Base-by-base conservation (phyloP, 495 filamentous ascomycete genomes). In the Xylaria curta region DNA sequence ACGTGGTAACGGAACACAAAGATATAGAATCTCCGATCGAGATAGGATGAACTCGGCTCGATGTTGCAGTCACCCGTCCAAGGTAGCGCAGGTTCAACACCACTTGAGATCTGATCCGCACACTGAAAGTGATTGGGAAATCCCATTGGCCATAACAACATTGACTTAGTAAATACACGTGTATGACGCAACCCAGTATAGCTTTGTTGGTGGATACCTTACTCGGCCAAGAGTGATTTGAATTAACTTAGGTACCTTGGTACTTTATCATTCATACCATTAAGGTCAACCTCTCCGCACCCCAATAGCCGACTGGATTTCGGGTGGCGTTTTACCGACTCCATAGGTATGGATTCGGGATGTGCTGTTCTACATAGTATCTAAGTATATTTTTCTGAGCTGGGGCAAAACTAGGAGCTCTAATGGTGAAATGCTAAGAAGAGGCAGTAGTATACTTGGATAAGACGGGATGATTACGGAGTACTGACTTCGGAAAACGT, bases 261-360 rank as follows among this genome's bases (percentile, higher is more conserved):
- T 4, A 28, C 31, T 17, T 9, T 10, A 4, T 49, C 10, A 33
- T 64, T 28, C 9, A 10, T 19, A 21, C 31, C 24, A 42, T 31
- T 65, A 65, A 13, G 47, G 24, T 65, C 10, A 3, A n/a, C 31
- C 26, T 66, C 63, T 66, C 46, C 63, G 63, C 63, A 53, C 63
- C 46, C 46, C 63, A 26, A 26, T 19, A 53, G 10, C 31, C 13
- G 46, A 36, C 44, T 24, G 24, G 46, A 49, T 10, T 33, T 44
- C 26, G 62, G 62, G 62, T 5, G 9, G 38, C 17, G 44, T 51
- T 65, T 28, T 51, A 3, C 42, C 42, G 62, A 65, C 62, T 64
- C n/a, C n/a, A n/a, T n/a, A n/a, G n/a, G n/a, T n/a, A 13, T 40
- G 40, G 61, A 24, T 10, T 65, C 40, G 42, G 38, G 42, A 21